Percentiles rank a stretch among this genome's conserved stretches.
Evolutionary conservation across 495 filamentous ascomycete species (phyloP).

Genomic region (Aspergillus bertholletiae): DNA sequence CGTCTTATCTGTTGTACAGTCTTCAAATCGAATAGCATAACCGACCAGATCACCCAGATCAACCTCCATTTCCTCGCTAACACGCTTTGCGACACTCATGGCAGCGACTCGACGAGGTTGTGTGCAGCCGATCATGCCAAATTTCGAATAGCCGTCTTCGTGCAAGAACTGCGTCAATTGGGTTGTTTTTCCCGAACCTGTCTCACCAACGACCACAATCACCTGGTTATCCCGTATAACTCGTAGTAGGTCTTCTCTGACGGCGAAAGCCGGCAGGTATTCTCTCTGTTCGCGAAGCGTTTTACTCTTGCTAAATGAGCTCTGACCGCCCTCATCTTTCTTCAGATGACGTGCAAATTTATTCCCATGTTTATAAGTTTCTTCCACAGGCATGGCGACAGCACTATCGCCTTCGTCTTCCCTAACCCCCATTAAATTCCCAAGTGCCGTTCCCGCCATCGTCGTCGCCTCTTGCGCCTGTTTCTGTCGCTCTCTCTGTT

Average conservation of each 20-base stretch:
- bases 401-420: conserved; percentile 93
- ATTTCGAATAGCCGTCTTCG: conserved; percentile 86
- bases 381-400: conserved; percentile 69
- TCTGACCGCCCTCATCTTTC: conserved; percentile 76
- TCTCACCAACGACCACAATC: conserved; percentile 93
- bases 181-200: conserved; percentile 94
- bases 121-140: conserved; percentile 90
- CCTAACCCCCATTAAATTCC: conserved; percentile 91
- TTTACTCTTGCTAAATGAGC: conserved; percentile 90
- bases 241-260: conserved; percentile 89
- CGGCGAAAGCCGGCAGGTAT: conserved; percentile 93
- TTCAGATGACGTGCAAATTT: conserved; percentile 93
- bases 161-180: conserved; percentile 94
- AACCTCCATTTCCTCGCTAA: conserved; percentile 99
- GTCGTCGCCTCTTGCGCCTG: conserved; percentile 96
- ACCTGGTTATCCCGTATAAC: conserved; percentile 98
- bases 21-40: conserved; percentile 98
- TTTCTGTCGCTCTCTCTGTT: conserved; percentile 90
- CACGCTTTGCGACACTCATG: conserved; percentile 98
- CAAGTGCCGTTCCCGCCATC: conserved; percentile 84
- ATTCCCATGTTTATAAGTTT: conserved; percentile 61
- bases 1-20: conserved; percentile 93
- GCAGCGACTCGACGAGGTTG: conserved; percentile 93
- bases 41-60: conserved; percentile 83
- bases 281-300: conserved; percentile 88